Base-by-base conservation (phyloP, 2,329 filamentous ascomycete species). In the Phoma sp. region DNA sequence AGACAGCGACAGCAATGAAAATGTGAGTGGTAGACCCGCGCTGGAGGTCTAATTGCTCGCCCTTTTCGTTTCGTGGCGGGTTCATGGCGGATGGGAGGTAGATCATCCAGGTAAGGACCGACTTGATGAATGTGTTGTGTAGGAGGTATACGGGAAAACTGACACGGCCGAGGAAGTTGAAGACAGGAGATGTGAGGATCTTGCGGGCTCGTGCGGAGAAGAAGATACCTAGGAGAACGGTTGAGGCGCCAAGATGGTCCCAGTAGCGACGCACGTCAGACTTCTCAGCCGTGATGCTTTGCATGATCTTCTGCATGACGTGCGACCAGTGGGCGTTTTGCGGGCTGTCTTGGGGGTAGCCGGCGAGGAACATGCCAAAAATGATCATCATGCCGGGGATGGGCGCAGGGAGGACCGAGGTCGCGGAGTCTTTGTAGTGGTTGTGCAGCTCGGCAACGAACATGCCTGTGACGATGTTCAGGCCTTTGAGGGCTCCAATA, bases 111-210 rank as follows among this genome's bases (percentile, higher is more conserved):
- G 83, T 81, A 12, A 88, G 76, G 7, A 87, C 69, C 20, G 81
- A 83, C 51, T 85, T 82, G 61, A 87, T 80, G 25, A 88, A 76
- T 0, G 82, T 81, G 34, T 85, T 86, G 70, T 88, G 86, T 17
- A 88, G 73, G 6, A 88, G 78, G 63, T 88, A 88, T 12, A 88
- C 83, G 1, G 85, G 84, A 63, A 87, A 87, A 37, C 83, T 85
- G 73, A 87, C 82, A 64, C 83, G 83, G 37, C 86, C 86, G 11
- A 88, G 80, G 80, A 84, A 88, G 37, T 85, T 78, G 36, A 88
- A 80, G 48, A 80, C 78, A 26, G 79, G 80, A 53, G 80, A 81
- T 4, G 83, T 83, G 2, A 88, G 78, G 1, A 82, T 60, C 43
- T 78, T 78, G 56, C 85, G 84, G 25, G 82, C 72, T 23, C 73